Base-by-base conservation (phyloP, 2,329 filamentous ascomycete species). In the Didymella lethalis region DNA sequence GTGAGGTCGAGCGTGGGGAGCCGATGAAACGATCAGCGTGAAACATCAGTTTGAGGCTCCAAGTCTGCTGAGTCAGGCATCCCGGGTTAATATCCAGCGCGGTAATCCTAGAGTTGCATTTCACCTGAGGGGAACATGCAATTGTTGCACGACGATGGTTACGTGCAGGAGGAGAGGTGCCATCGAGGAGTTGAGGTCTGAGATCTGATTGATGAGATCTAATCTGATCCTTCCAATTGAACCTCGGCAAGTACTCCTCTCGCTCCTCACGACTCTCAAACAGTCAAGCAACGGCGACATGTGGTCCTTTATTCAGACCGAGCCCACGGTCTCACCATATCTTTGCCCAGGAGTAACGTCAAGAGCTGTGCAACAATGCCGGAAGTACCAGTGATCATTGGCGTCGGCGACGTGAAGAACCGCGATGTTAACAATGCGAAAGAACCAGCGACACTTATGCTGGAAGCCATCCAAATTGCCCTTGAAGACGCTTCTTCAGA, bases 361-460 rank as follows among this genome's bases (percentile, higher is more conserved):
- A 18, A 46, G 25, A 28, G 23, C 20, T 4, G n/a, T 11, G 18
- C n/a, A 28, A 3, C 20, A 31, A 59, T 59, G 56, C 3, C 46
- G 18, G 51, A 59, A 60, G 67, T 59, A 12, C 87, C 88, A 0
- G 76, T 90, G 23, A 82, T 90, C 28, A 80, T 90, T 48, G 88
- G 87, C 29, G 84, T 89, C 0, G 86, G 81, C 54, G 87, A 90
- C 67, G 74, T 88, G 61, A 83, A 84, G 59, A 89, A 90, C 69
- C 81, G 82, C 48, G 84, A 84, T 2, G 77, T 77, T 28, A 75
- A 77, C 28, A 59, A 83, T 4, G 75, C 81, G 59, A 78, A 83
- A 28, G 87, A 90, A 66, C 88, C 88, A 0, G 78, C 84, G 2
- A 74, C 83, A 23, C 74, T 90, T 5, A 90, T 90, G 75, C 71